phyloP scores from a whole-genome alignment of 352 stramenopile genomes.

The Phytophthora constricta region DNA sequence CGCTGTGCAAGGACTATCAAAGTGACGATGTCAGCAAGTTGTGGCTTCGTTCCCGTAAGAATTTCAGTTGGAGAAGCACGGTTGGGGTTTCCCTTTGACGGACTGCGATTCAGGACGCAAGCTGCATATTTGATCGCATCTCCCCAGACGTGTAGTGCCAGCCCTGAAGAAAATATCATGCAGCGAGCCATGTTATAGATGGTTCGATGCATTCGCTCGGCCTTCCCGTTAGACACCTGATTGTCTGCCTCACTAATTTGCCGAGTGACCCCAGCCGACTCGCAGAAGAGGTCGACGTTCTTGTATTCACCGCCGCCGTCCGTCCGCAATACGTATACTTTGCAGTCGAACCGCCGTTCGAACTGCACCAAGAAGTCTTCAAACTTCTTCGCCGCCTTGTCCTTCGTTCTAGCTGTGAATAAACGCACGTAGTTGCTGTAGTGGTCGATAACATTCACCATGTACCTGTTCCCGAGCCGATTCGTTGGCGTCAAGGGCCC shows the following conservation, averaged over 20 bases:
- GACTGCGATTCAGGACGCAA: too few species aligned
- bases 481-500: constrained; percentile 3
- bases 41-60: too few species aligned
- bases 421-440: background rate
- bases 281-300: constrained; percentile 36
- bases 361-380: constrained; percentile 1
- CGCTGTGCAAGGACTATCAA: too few species aligned
- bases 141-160: too few species aligned
- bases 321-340: background rate
- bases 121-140: too few species aligned
- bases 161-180: too few species aligned
- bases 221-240: too few species aligned
- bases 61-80: too few species aligned
- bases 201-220: too few species aligned
- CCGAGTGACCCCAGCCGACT: constrained; percentile 1
- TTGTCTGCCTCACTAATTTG: constrained; percentile 34
- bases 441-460: constrained; percentile 7
- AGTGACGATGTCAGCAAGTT: too few species aligned
- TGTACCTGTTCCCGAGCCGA: background rate
- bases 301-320: constrained; percentile 17
- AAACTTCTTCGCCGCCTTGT: constrained; percentile 6
- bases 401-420: constrained; percentile 2
- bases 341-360: background rate
- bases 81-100: too few species aligned
- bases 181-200: too few species aligned